Base-by-base conservation (phyloP, 768 basidiomycete genomes). In the Clitopilus passeckerianus region DNA sequence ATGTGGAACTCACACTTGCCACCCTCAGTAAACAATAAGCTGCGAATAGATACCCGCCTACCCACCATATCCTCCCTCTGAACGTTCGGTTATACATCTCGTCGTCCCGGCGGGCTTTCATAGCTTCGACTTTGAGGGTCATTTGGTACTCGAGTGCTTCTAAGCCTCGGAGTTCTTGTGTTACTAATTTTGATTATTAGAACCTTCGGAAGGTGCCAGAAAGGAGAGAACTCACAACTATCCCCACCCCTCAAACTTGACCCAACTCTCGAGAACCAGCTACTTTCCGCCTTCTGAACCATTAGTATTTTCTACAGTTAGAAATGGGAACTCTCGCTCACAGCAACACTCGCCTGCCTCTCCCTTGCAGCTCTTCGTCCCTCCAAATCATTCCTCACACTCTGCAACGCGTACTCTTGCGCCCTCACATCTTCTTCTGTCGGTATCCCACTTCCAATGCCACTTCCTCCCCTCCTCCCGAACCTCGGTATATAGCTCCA, bases 71-170 rank as follows among this genome's bases (percentile, higher is more conserved):
- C 56, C 71, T 76, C 0, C 90, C 90, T 59, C 73, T 76, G 56
- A 87, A 67, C 0, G 89, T 90, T 3, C 70, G 65, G 5, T 81
- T 70, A 62, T 80, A 87, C 64, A 75, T 71, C 34, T 77, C 81
- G 24, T 75, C 69, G 35, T 82, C 77, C 18, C 80, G 81, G 7
- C 79, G 75, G 44, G 74, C 74, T 41, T 79, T 80, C 44, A 89
- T 71, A 1, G 70, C 68, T 35, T 82, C 78, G 3, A 90, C 63
- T 60, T 84, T 86, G 24, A 76, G 77, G 37, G 72, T 70, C 85
- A 91, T 90, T 63, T 91, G 82, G 46, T 83, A 78, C 65, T 89
- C 85, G 1, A 92, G 76, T 0, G 86, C 82, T 64, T 87, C 77
- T 5, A 92, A 74, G 0, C 89, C 90, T 34, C 75, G 73, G 8